Conservation (phyloP, 2,329 filamentous ascomycete species). For the Stenocarpella maydis region DNA sequence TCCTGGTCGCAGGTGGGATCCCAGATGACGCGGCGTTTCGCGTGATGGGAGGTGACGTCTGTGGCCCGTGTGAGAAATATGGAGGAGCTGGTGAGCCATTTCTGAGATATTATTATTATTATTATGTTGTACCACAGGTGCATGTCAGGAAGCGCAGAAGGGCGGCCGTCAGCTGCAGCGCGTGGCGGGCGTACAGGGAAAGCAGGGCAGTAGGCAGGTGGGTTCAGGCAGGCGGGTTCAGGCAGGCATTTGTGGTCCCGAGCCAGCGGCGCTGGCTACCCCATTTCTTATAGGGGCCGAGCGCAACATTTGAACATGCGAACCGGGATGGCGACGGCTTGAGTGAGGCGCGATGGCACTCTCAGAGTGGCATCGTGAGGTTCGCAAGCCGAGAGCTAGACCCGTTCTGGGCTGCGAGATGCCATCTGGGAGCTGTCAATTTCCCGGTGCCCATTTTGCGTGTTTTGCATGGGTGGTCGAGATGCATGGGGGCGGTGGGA, state of each 20-base stretch:
- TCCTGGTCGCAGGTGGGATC: not conserved
- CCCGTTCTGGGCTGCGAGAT: not conserved
- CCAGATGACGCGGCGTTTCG: constrained; percentile 15
- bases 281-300: constrained; percentile 8
- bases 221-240: not conserved
- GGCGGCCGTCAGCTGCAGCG: constrained; percentile 1
- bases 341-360: constrained; percentile 4
- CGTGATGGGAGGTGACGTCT: constrained; percentile 12
- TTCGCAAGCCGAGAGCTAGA: not conserved
- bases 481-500: not conserved
- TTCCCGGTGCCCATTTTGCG: constrained; percentile 3
- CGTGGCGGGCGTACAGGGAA: not conserved
- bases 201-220: not conserved
- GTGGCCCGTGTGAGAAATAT: not conserved
- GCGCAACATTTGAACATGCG: not conserved
- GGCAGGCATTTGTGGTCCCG: constrained; percentile 23
- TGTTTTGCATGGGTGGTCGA: not conserved
- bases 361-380: constrained; percentile 9
- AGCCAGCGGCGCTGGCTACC: constrained; percentile 20
- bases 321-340: constrained; percentile 12
- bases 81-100: not conserved
- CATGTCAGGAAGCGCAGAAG: not conserved
- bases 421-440: constrained; percentile 16
- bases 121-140: not conserved
- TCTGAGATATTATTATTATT: not conserved